Evolutionary conservation across 78 protist genomes (phyloP).

Genomic region (Dictyostelium firmibasis): DNA sequence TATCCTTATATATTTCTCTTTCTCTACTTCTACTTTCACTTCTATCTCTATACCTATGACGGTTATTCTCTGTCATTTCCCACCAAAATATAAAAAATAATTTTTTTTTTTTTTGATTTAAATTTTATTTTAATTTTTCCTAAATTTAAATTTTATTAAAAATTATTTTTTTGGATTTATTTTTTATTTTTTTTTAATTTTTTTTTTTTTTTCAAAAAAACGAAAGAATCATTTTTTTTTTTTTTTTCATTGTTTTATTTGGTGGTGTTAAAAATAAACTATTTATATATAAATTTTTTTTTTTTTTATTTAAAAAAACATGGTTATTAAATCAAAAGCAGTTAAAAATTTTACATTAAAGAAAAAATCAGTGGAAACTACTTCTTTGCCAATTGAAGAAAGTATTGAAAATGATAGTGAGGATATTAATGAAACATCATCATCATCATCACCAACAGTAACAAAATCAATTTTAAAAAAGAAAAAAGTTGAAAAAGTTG

Average conservation of each 20-base stretch:
- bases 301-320: neutral
- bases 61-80: neutral
- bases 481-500: neutral
- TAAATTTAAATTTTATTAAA: too few species aligned
- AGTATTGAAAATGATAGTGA: neutral
- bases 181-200: neutral
- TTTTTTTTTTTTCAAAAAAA: neutral
- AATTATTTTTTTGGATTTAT: neutral
- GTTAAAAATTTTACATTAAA: neutral
- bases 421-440: neutral
- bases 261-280: neutral
- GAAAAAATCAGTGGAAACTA: neutral
- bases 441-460: neutral
- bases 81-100: neutral
- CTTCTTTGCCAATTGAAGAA: neutral
- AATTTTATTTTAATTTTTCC: neutral
- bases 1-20: neutral
- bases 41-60: constrained; percentile 9
- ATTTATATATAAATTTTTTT: neutral
- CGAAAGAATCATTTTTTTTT: neutral
- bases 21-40: neutral
- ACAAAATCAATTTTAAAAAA: constrained; percentile 12
- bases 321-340: neutral
- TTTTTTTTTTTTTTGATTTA: neutral
- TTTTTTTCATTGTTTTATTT: neutral